These are phyloP conservation scores for Penicillium pancosmium DNA, from an alignment of 495 filamentous ascomycete genomes.

Conservation along the genomic window DNA sequence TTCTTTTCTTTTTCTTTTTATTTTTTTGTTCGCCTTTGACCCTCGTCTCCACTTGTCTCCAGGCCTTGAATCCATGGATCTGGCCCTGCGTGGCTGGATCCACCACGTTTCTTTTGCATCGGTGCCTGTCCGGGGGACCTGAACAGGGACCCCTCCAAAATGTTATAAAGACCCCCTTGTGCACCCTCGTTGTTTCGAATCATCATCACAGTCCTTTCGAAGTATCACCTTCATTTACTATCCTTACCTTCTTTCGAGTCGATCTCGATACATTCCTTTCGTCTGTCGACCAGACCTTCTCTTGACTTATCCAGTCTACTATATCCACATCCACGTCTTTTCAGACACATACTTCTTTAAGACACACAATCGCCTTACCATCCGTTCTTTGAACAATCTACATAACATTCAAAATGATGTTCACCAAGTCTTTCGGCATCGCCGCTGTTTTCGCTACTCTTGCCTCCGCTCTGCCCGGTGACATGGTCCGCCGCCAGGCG, in stretches of 20 bases:
- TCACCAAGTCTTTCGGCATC: conserved; percentile 46
- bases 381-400: conserved; percentile 15
- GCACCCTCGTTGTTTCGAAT: conserved; percentile 13
- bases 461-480: conserved; percentile 41
- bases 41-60: conserved; percentile 20
- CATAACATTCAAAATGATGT: conserved; percentile 45
- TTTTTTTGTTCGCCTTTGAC: conserved; percentile 17
- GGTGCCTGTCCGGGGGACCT: conserved; percentile 25
- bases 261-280: conserved; percentile 28
- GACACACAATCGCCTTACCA: conserved; percentile 3
- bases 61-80: conserved; percentile 26
- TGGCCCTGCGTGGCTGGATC: conserved; percentile 17
- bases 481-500: conserved; percentile 27
- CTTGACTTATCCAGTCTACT: conserved; percentile 6
- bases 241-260: conserved; percentile 28
- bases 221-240: conserved; percentile 18
- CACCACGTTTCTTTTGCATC: conserved; percentile 20
- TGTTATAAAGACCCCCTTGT: conserved; percentile 28
- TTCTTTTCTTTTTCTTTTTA: conserved; percentile 14
- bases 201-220: conserved; percentile 17
- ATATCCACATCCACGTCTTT: conserved; percentile 19
- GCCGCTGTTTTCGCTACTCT: conserved; percentile 41
- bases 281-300: conserved; percentile 32
- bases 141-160: conserved; percentile 4
- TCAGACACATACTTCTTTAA: conserved; percentile 19